Conservation (phyloP, 352 stramenopile species). For the Globisporangium lucens region DNA sequence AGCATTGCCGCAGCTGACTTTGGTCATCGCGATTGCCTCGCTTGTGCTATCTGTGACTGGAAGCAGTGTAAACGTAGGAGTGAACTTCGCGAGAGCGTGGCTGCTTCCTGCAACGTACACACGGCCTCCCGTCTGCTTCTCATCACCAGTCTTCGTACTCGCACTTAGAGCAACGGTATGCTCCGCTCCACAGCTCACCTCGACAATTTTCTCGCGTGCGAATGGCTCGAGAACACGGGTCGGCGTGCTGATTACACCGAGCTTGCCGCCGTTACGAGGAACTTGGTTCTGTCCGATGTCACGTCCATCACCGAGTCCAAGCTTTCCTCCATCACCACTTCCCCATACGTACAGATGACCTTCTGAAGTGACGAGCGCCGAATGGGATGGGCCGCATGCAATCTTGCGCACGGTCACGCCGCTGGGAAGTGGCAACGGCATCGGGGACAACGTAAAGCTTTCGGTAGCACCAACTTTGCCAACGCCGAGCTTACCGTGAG, state of each 20-base stretch:
- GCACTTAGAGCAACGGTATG: slow-evolving; percentile 60
- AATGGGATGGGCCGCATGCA: slow-evolving; percentile 75
- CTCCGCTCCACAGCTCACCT: slow-evolving; percentile 63
- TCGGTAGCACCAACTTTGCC: slow-evolving; percentile 38
- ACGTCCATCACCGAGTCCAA: slow-evolving; percentile 66
- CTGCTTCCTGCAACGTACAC: slow-evolving; percentile 69
- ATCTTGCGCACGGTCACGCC: slow-evolving; percentile 55
- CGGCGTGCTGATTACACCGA: slow-evolving; percentile 37
- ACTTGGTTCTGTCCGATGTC: slow-evolving; percentile 54
- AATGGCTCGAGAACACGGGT: slow-evolving; percentile 42
- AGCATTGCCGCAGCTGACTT: slow-evolving; percentile 61
- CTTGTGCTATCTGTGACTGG: slow-evolving; percentile 12
- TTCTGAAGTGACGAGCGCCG: slow-evolving; percentile 51
- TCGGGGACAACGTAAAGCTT: slow-evolving; percentile 61
- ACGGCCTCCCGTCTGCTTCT: slow-evolving; percentile 24
- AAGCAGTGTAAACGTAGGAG: slow-evolving; percentile 44
- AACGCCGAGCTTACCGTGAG: slow-evolving; percentile 70
- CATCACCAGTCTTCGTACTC: slow-evolving; percentile 14
- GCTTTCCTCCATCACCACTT: slow-evolving; percentile 59
- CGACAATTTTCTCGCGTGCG: slow-evolving; percentile 40
- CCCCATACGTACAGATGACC: slow-evolving; percentile 74
- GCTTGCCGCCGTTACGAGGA: slow-evolving; percentile 52
- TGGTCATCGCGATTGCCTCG: slow-evolving; percentile 24
- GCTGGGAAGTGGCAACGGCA: slow-evolving; percentile 27
- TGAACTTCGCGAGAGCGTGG: slow-evolving; percentile 62